phyloP scores from a whole-genome alignment of 495 filamentous ascomycete genomes.

The Penicillium nucicola region DNA sequence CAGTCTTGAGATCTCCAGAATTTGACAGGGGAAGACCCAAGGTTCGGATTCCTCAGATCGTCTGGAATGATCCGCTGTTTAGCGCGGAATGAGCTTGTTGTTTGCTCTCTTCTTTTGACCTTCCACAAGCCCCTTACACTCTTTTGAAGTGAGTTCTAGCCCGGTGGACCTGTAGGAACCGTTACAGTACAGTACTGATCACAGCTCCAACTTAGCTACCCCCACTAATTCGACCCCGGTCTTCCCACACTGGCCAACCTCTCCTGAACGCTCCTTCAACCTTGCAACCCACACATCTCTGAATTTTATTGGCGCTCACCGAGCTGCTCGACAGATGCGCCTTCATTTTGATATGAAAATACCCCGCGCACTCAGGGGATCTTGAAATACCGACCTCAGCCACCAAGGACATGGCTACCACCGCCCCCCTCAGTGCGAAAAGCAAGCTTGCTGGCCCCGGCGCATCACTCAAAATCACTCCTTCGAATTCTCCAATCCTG shows the following conservation, averaged over 20 bases:
- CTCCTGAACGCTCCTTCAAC: slow-evolving; percentile 7
- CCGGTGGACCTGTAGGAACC: neutral
- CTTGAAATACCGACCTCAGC: slow-evolving; percentile 15
- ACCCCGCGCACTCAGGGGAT: slow-evolving; percentile 22
- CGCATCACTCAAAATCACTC: slow-evolving; percentile 66
- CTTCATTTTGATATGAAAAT: slow-evolving; percentile 15
- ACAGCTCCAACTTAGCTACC: slow-evolving; percentile 7
- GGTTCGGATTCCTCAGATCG: slow-evolving; percentile 14
- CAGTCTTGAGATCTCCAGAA: neutral
- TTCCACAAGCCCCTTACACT: neutral
- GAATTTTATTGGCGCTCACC: neutral
- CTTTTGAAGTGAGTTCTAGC: slow-evolving; percentile 4
- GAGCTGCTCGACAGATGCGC: slow-evolving; percentile 4
- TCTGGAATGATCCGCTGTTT: slow-evolving; percentile 22
- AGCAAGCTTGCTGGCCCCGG: slow-evolving; percentile 33
- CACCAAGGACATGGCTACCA: slow-evolving; percentile 37
- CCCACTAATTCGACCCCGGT: slow-evolving; percentile 1
- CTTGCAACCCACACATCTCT: too few species aligned
- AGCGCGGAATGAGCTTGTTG: slow-evolving; percentile 16
- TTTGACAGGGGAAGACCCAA: neutral
- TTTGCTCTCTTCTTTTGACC: neutral
- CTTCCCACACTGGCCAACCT: neutral
- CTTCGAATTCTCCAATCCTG: slow-evolving; percentile 72
- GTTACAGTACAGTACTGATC: neutral
- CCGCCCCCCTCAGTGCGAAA: slow-evolving; percentile 32